Base-by-base conservation (phyloP, 352 stramenopile genomes). In the Phytophthora brassicae region DNA sequence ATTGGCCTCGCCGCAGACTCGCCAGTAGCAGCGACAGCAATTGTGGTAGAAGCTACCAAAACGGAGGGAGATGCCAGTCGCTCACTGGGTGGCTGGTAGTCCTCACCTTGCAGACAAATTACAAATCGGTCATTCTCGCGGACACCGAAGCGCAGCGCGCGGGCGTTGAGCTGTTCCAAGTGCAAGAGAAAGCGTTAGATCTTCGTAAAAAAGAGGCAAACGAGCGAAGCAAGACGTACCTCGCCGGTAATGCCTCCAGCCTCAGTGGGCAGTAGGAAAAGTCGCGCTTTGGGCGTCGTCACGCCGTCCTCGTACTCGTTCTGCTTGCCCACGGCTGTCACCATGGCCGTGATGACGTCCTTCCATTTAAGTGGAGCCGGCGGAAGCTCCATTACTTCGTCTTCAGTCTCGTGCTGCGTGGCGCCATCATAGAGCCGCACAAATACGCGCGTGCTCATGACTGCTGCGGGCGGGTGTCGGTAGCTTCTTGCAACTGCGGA, bases 41-140 rank as follows among this genome's bases (percentile, higher is more conserved):
- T 33, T 31, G 41, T 28, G 3, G 20, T 11, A 22, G 35, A 23
- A 44, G 19, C 20, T 20, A 20, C 24, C 22, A 16, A 38, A 36
- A 36, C 20, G 9, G 17, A n/a, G n/a, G n/a, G n/a, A n/a, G n/a
- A n/a, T n/a, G n/a, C 12, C 20, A 60, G 53, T n/a, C 55, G 31
- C 47, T 73, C 60, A 8, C 52, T 65, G 5, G 73, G 68, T 52
- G 77, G 71, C 45, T 83, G 65, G 70, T 92, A 92, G 60, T 90
- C 76, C 53, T 92, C 83, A 12, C 83, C 83, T 16, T 77, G 56
- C 12, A 92, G 64, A 47, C 79, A 92, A 39, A 92, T 64, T 22
- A 87, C 83, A 28, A 92, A 90, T 29, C 70, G 74, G 71, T 92
- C 83, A 56, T 92, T 90, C 65, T 92, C 83, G 38, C 83, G 80